Percentiles rank a stretch among this genome's conserved stretches.
Conservation (phyloP, 441 rosid species). For the Mallotus japonicus region DNA sequence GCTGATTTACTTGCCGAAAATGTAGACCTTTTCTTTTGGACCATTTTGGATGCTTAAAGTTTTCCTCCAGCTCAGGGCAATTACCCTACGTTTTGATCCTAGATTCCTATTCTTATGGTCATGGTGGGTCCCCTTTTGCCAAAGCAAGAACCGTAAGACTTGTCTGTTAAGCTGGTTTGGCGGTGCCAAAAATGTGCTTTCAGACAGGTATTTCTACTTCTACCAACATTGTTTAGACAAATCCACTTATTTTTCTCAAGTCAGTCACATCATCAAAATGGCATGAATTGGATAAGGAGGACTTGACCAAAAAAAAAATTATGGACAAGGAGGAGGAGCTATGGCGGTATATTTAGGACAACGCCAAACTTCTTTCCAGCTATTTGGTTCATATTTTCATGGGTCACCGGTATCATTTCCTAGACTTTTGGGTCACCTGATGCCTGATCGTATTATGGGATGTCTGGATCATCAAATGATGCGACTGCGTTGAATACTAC, state of each 20-base stretch:
- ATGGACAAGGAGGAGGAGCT: too few relatives aligned
- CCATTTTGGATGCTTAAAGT: not conserved
- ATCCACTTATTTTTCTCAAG: not conserved
- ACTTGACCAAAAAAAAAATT: too few relatives aligned
- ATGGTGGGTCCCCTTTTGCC: slow-evolving; percentile 13
- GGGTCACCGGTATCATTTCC: not conserved
- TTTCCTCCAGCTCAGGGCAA: not conserved
- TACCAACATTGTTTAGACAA: slow-evolving; percentile 5
- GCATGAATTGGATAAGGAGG: not conserved
- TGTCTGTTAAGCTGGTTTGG: slow-evolving; percentile 9
- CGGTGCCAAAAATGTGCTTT: slow-evolving; percentile 22
- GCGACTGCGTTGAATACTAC: too few relatives aligned
- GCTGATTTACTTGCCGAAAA: slow-evolving; percentile 27
- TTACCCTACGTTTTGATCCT: not conserved
- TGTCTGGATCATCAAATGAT: not conserved
- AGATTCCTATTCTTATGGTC: not conserved
- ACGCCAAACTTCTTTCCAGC: slow-evolving; percentile 16
- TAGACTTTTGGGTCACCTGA: not conserved
- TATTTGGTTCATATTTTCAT: not conserved
- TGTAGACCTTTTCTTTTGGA: slow-evolving; percentile 22
- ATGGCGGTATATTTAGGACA: not conserved
- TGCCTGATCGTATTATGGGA: too few relatives aligned
- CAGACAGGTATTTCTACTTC: not conserved
- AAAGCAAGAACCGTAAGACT: not conserved
- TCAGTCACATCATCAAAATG: not conserved